Evolutionary conservation across 78 protist species (phyloP), one percentile per base, ranked within the genome.

Genomic region (Polysphondylium violaceum): DNA sequence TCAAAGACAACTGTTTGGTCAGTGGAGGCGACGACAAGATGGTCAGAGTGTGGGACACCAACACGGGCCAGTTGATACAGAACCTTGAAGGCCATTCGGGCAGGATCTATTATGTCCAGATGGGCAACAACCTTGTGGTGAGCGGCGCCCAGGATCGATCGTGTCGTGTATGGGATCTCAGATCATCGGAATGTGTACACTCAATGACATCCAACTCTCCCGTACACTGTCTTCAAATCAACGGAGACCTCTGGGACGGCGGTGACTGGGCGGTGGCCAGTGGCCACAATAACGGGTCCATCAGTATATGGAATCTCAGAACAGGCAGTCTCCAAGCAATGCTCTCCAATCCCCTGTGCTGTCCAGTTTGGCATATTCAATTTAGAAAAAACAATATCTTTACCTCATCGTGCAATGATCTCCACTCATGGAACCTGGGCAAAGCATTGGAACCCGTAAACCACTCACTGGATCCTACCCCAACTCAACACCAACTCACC

Each of bases 281-380:
- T 56, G 91, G 91, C 5, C 91, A 83, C n/a, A 61, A 83, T n/a
- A 72, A 83, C 43, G 91, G 91, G 4, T 68, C 77, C 2, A 83
- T 83, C 25, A 63, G 74, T 40, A 74, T 83, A 19, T 83, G 91
- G 91, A 83, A 83, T 44, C 51, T 83, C 36, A 67, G 91, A 59
- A 83, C 73, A 14, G 91, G 91, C 8, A 27, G 74, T 21, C 14
- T 83, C 6, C 91, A 83, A 59, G 91, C 79, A 1, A 58, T 50
- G 2, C 59, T 83, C 0, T 83, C 91, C 0, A 83, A 59, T 33
- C 91, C 91, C n/a, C 29, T 81, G 5, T 56, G 79, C 17, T 68
- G 76, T 55, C 79, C 91, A 59, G 91, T 83, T 31, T 83, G 91
- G 91, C 91, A 83, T 27, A 83, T 83, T n/a, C 91, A 83, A 83